Base-by-base conservation (phyloP, 306 rosid genomes). In the Quercus suber region DNA sequence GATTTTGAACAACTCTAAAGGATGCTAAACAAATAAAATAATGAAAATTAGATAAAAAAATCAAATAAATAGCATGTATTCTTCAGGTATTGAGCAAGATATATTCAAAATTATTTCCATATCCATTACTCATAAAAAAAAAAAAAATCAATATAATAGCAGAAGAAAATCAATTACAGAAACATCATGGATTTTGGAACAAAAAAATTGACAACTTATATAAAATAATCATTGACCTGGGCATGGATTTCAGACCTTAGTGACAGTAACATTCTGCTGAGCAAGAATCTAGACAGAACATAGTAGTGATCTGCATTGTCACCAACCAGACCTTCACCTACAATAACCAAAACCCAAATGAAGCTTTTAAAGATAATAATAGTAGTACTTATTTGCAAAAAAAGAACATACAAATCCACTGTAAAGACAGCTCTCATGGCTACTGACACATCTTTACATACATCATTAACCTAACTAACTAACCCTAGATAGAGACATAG, bases 291-390 rank as follows among this genome's bases (percentile, higher is more conserved):
- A 71, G 98, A 95, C 19, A 95, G 88, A 74, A 95, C 99, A 72
- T 95, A 95, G 83, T 92, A 92, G 85, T 95, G 99, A 78, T 95
- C 99, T 1, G 97, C 99, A 87, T 91, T 89, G 74, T 90, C 99
- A 75, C 98, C 90, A 95, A 84, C 99, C 99, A 95, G 31, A 95
- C 99, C 85, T 92, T 92, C 2, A 92, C 99, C 99, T 92, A 81
- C 1, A 53, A 75, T 6, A 53, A 43, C 67, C 75, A 41, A 37
- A 27, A 67, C 51, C 30, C 81, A 69, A 5, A 75, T 7, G 33
- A 18, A n/a, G 53, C 6, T 11, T 52, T 64, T 15, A 80, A 59
- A 52, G 18, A 58, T 25, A 41, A 41, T 41, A 41, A 41, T 41
- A 41, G 45, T 8, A 41, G 45, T 8, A 41, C 8, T 41, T 41